Conservation (phyloP, 768 basidiomycete genomes). For the Lanmaoa pseudosensibilis region DNA sequence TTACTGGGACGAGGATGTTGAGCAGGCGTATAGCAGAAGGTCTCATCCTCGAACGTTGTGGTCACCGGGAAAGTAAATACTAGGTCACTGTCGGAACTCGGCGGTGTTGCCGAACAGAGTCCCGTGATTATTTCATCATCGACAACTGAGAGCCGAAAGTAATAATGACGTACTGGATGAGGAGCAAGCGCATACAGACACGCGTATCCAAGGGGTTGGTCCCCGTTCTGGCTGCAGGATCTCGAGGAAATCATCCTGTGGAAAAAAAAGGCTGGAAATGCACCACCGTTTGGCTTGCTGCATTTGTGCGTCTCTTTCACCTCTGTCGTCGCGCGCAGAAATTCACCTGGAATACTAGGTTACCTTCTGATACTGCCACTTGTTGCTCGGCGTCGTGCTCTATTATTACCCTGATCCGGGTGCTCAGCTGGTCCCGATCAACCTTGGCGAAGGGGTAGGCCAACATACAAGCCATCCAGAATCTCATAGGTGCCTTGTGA, state of each 20-base stretch:
- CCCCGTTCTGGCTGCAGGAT: conserved; percentile 88
- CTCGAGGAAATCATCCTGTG: conserved; percentile 64
- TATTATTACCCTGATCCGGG: conserved; percentile 52
- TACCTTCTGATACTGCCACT: too few relatives aligned
- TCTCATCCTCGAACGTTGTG: conserved; percentile 53
- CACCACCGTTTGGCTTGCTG: conserved; percentile 73
- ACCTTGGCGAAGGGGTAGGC: conserved; percentile 63
- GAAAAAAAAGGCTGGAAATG: conserved; percentile 55
- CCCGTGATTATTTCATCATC: too few relatives aligned
- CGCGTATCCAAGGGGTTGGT: conserved; percentile 66
- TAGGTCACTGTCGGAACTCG: conserved; percentile 16
- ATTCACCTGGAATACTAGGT: too few relatives aligned
- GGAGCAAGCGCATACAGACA: too few relatives aligned
- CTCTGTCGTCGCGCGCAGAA: neutral
- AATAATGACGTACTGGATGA: too few relatives aligned
- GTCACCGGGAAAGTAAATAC: neutral
- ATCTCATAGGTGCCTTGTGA: conserved; percentile 83
- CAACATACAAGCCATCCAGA: conserved; percentile 87
- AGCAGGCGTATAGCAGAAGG: conserved; percentile 70
- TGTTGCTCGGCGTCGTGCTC: conserved; percentile 64
- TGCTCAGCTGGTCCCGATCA: conserved; percentile 35
- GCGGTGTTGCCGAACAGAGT: conserved; percentile 4
- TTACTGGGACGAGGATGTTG: conserved; percentile 92
- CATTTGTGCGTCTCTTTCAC: conserved; percentile 56
- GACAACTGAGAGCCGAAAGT: too few relatives aligned